Percentiles rank a stretch among this genome's conserved stretches.
These are phyloP conservation scores for Cercospora zeae-maydis DNA, from an alignment of 2,329 filamentous ascomycete genomes.

Conservation along the genomic window DNA sequence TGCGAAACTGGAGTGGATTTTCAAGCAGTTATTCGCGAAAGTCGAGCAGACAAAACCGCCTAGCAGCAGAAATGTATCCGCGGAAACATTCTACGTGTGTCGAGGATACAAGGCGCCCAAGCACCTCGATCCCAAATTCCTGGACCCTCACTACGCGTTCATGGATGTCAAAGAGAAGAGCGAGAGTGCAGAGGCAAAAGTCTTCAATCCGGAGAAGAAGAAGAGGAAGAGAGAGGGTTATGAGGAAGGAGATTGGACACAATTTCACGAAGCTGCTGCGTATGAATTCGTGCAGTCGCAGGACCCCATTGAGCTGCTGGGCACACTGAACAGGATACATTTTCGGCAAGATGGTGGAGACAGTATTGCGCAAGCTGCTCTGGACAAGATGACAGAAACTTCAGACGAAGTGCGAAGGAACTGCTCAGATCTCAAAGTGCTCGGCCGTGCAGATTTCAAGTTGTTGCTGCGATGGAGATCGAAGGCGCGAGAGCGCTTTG, in stretches of 20 bases:
- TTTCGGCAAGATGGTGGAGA: slow-evolving; percentile 72
- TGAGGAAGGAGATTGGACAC: slow-evolving; percentile 89
- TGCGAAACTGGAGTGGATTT: slow-evolving; percentile 92
- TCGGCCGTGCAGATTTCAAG: slow-evolving; percentile 94
- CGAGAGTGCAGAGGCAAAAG: slow-evolving; percentile 95
- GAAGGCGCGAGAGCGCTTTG: slow-evolving; percentile 85
- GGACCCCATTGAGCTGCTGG: slow-evolving; percentile 90
- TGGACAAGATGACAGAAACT: slow-evolving; percentile 82
- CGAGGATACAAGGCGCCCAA: slow-evolving; percentile 94
- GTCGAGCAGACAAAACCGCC: slow-evolving; percentile 98
- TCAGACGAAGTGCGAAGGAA: slow-evolving; percentile 75
- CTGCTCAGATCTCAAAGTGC: slow-evolving; percentile 79
- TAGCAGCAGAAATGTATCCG: slow-evolving; percentile 90
- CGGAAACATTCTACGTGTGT: slow-evolving; percentile 98
- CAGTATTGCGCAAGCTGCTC: slow-evolving; percentile 79
- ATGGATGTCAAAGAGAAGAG: slow-evolving; percentile 81
- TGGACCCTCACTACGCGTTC: slow-evolving; percentile 86
- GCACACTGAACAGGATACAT: slow-evolving; percentile 75
- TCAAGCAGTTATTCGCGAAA: slow-evolving; percentile 92
- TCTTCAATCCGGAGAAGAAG: slow-evolving; percentile 96
- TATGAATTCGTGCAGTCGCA: slow-evolving; percentile 91
- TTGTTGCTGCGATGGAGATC: slow-evolving; percentile 84
- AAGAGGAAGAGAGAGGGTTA: slow-evolving; percentile 98
- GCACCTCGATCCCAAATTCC: slow-evolving; percentile 82
- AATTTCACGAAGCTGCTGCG: slow-evolving; percentile 83